Evolutionary conservation across 2,329 filamentous ascomycete genomes (phyloP), one percentile per base, ranked within the genome.

Genomic region (Stachybotrys elegans): DNA sequence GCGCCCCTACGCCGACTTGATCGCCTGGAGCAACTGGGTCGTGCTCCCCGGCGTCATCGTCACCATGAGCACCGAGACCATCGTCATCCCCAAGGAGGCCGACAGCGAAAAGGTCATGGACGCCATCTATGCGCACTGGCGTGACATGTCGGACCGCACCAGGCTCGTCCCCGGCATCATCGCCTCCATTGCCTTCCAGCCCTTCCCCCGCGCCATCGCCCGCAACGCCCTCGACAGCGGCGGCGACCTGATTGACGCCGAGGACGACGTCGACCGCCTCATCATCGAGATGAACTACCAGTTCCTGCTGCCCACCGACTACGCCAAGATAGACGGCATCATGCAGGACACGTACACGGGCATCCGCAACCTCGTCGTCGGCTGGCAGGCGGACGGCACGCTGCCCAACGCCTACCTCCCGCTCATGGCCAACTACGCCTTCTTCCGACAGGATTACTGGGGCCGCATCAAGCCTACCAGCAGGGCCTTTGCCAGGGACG

Each of bases 1-100:
- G 4, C 75, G 69, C 50, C 70, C 64, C 5, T 77, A 77, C 51
- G 63, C 70, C 42, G 69, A 72, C 36, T 60, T 79, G 5, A 45
- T 56, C 16, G 40, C 27, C 12, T 19, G 20, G 22, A 49, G 45
- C 47, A 55, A 57, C 48, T 32, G 42, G 46, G 60, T 57, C 51
- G 55, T 61, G 1, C 48, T 34, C 34, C 42, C 43, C 21, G 48
- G 43, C 11, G 39, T 22, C 25, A 21, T 43, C 20, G 64, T 65
- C 46, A 61, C 60, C n/a, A 65, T 67, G 39, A 61, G 60, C 17
- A 68, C 63, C 4, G 66, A 68, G 53, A 65, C 61, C 1, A 57
- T 66, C 9, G 60, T 63, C 0, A 48, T 67, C 13, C 65, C 66
- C 1, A 51, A 46, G 22, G 52, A 43, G 7, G 56, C 44, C 9